Evolutionary conservation across 1,284 basidiomycete species (phyloP).

Genomic region (Ceratobasidium theobromae): DNA sequence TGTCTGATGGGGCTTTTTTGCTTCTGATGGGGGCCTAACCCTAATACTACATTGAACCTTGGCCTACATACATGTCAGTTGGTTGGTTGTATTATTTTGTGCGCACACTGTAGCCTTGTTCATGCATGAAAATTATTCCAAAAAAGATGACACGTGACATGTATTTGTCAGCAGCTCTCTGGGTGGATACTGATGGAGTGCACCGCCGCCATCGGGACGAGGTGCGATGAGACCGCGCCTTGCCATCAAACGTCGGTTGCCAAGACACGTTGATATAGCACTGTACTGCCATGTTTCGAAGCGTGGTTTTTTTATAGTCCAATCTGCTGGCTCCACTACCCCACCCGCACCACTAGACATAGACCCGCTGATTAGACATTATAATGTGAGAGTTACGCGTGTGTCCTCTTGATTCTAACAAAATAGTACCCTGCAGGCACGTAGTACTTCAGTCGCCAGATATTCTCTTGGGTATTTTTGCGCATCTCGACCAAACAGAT

Average conservation of each 20-base stretch:
- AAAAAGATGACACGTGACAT: too few relatives aligned
- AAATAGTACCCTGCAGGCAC: background rate
- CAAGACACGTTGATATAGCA: slow-evolving; percentile 15
- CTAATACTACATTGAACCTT: too few relatives aligned
- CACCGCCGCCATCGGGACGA: slow-evolving; percentile 2
- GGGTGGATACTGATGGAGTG: background rate
- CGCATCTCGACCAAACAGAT: slow-evolving; percentile 4
- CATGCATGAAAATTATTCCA: too few relatives aligned
- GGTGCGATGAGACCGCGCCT: slow-evolving; percentile 11
- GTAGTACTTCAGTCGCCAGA: slow-evolving; percentile 1
- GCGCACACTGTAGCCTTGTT: too few relatives aligned
- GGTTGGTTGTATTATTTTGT: too few relatives aligned
- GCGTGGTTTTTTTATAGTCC: slow-evolving; percentile 6
- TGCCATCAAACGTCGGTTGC: slow-evolving; percentile 14
- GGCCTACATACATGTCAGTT: too few relatives aligned
- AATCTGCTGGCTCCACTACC: background rate
- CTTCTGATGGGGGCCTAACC: slow-evolving; percentile 8
- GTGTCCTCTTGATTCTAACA: background rate
- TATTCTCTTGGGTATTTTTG: slow-evolving; percentile 4
- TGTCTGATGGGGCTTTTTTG: slow-evolving; percentile 29
- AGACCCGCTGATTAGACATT: background rate
- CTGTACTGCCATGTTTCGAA: slow-evolving; percentile 3
- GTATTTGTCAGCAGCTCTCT: background rate
- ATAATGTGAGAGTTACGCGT: background rate
- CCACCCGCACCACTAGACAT: slow-evolving; percentile 13